Conservation (phyloP, 2,329 filamentous ascomycete species). For the Trichothecium sympodiale region DNA sequence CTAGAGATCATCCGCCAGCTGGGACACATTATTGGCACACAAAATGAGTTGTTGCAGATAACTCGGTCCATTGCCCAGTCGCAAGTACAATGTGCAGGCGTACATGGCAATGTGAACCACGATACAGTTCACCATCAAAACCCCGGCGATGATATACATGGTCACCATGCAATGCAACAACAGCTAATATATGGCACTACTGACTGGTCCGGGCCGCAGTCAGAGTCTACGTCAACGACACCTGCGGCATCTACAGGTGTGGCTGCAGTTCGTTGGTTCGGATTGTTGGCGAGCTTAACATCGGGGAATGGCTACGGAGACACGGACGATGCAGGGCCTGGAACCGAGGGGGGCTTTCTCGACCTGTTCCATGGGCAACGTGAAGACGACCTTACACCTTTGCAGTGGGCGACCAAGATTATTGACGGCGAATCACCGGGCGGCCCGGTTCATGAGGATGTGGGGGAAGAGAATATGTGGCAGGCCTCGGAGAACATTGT, state of each 20-base stretch:
- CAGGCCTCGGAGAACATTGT: slow-evolving; percentile 10
- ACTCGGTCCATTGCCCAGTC: slow-evolving; percentile 8
- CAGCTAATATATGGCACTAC: slow-evolving; percentile 1
- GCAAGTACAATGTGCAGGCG: slow-evolving; percentile 2
- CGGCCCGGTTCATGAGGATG: neutral
- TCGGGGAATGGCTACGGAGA: neutral
- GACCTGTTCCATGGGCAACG: slow-evolving; percentile 1
- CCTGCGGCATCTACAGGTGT: slow-evolving; percentile 12
- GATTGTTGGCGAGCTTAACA: slow-evolving; percentile 11
- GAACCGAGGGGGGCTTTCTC: slow-evolving; percentile 3
- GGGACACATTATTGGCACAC: slow-evolving; percentile 10
- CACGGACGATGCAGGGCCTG: slow-evolving; percentile 1
- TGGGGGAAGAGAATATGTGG: slow-evolving; percentile 12
- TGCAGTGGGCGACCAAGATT: slow-evolving; percentile 6
- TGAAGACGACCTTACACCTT: slow-evolving; percentile 3
- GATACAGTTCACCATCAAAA: neutral
- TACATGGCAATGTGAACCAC: neutral
- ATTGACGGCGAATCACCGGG: slow-evolving; percentile 9
- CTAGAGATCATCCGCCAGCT: slow-evolving; percentile 19
- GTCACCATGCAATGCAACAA: neutral
- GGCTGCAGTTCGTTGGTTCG: slow-evolving; percentile 15
- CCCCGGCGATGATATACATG: neutral
- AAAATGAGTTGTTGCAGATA: slow-evolving; percentile 9
- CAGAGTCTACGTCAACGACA: slow-evolving; percentile 10
- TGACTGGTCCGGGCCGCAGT: neutral